Conservation (phyloP, 306 rosid genomes). For the Carpinus fangiana region DNA sequence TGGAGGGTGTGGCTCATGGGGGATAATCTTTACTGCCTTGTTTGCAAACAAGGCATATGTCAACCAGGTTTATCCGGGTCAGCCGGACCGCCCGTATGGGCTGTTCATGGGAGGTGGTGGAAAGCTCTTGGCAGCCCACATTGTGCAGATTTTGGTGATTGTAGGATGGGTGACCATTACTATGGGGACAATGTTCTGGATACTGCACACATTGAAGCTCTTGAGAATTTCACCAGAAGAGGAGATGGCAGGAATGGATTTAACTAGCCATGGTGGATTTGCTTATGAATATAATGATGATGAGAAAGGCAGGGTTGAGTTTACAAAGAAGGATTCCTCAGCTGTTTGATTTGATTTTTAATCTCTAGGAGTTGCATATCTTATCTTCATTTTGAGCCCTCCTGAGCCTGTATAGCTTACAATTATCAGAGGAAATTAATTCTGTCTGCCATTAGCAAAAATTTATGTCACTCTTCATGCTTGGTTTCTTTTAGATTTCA, state of each 20-base stretch:
- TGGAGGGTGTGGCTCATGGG: conserved; percentile 66
- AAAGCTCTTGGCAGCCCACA: conserved; percentile 49
- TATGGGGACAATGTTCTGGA: conserved; percentile 48
- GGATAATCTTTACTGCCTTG: conserved; percentile 54
- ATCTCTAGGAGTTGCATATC: neutral
- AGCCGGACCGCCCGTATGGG: conserved; percentile 45
- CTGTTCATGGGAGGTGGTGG: conserved; percentile 58
- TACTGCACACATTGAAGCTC: conserved; percentile 45
- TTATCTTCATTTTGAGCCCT: no score
- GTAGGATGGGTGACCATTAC: conserved; percentile 50
- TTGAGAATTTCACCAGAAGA: conserved; percentile 47
- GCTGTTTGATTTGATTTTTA: conserved; percentile 1
- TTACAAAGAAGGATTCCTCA: conserved; percentile 6
- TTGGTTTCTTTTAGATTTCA: neutral
- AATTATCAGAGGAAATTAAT: neutral
- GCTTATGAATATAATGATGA: conserved; percentile 44
- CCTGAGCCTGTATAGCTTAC: neutral
- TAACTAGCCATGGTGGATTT: conserved; percentile 58
- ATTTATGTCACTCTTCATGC: neutral
- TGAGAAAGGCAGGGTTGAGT: conserved; percentile 10
- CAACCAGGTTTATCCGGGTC: conserved; percentile 44
- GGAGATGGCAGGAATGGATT: conserved; percentile 60
- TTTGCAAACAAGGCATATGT: conserved; percentile 50
- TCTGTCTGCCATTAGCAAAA: neutral
- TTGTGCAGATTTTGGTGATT: conserved; percentile 42